phyloP scores from a whole-genome alignment of 2,329 filamentous ascomycete genomes.

The Ceratocystis harringtonii region DNA sequence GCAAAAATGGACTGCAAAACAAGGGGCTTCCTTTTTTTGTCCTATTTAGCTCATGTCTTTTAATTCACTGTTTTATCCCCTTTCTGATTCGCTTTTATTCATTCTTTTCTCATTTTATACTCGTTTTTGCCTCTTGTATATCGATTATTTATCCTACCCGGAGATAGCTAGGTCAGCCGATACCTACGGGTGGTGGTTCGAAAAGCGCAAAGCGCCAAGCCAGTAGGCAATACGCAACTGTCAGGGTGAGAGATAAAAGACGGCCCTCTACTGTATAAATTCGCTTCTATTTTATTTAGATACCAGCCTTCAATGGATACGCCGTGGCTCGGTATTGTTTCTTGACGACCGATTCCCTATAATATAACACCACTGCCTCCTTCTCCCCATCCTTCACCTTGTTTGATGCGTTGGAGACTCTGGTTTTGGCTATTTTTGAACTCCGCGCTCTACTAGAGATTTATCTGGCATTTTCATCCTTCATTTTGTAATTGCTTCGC shows the following conservation, averaged over 20 bases:
- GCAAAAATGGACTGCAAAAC: not conserved
- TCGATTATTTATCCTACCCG: not conserved
- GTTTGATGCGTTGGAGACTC: not conserved
- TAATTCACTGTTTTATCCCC: not conserved
- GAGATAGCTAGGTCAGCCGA: not conserved
- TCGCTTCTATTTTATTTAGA: not conserved
- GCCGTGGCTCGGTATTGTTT: not conserved
- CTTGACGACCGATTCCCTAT: not conserved
- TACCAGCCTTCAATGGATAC: not conserved
- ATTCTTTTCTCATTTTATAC: not conserved
- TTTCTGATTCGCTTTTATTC: not conserved
- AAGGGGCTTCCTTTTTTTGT: not conserved
- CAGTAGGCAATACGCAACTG: not conserved
- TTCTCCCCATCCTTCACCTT: not conserved
- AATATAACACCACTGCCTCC: slow-evolving; percentile 1
- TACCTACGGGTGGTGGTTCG: too few species aligned
- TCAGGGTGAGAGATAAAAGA: not conserved
- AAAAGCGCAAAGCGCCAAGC: not conserved
- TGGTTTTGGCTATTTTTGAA: not conserved
- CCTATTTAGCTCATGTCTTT: not conserved
- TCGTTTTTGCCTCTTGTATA: not conserved
- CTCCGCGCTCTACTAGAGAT: not conserved
- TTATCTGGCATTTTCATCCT: not conserved
- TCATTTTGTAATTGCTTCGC: not conserved
- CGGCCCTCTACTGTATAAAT: not conserved